These are phyloP conservation scores for Gossypium davidsonii DNA, from an alignment of 441 rosid species.

Conservation along the genomic window DNA sequence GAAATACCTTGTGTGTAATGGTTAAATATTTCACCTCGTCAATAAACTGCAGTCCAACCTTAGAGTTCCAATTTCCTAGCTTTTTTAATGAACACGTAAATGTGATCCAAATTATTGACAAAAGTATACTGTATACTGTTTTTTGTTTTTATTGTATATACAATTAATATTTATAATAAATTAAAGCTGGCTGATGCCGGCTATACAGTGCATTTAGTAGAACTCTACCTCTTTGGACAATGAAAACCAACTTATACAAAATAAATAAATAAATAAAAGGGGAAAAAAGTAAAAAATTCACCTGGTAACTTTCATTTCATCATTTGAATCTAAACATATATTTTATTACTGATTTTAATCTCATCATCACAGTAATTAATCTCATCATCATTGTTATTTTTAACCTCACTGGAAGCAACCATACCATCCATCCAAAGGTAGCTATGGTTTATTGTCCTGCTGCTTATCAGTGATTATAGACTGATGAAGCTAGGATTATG, in stretches of 20 bases:
- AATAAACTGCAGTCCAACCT: background rate
- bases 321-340: too few species aligned
- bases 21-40: background rate
- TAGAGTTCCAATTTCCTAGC: background rate
- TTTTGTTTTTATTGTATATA: background rate
- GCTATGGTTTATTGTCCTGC: too few species aligned
- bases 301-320: background rate
- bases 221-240: background rate
- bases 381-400: too few species aligned
- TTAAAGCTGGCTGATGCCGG: background rate
- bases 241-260: background rate
- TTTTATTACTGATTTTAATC: too few species aligned
- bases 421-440: too few species aligned
- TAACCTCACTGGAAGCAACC: too few species aligned
- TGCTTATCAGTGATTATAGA: background rate
- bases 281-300: background rate
- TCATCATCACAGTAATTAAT: too few species aligned
- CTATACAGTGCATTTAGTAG: background rate
- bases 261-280: background rate
- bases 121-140: background rate
- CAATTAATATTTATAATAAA: background rate
- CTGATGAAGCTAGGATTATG: background rate
- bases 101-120: background rate
- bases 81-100: too few species aligned
- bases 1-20: background rate